phyloP scores from a whole-genome alignment of 495 filamentous ascomycete genomes.

The Talaromyces nanjingensis region DNA sequence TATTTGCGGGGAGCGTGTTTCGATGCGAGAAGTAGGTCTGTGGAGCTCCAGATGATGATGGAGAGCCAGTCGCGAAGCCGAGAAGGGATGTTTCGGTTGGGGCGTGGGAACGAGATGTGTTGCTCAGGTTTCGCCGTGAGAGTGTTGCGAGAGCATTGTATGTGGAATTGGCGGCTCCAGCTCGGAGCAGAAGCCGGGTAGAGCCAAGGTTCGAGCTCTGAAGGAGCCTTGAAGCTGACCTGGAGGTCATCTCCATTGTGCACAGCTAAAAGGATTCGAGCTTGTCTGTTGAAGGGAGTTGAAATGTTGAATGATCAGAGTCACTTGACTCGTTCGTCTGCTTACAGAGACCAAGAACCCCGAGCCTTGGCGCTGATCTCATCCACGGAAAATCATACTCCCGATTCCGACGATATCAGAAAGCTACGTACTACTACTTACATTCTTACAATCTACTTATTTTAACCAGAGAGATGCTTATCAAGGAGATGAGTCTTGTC shows the following conservation, averaged over 20 bases:
- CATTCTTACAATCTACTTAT: background rate
- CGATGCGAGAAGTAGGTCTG: constrained; percentile 54
- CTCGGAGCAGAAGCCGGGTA: constrained; percentile 14
- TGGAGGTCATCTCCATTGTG: constrained; percentile 37
- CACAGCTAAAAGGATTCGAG: background rate
- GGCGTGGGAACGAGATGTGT: constrained; percentile 22
- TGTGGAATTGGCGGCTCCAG: background rate
- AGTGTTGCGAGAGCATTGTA: constrained; percentile 19
- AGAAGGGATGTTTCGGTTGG: constrained; percentile 28
- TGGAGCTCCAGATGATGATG: constrained; percentile 19
- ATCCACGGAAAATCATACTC: background rate
- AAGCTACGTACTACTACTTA: no score
- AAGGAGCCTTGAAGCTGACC: constrained; percentile 31
- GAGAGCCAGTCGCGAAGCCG: constrained; percentile 15
- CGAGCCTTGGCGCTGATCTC: background rate
- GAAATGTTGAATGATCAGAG: background rate
- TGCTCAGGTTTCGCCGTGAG: constrained; percentile 27
- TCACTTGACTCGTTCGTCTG: background rate
- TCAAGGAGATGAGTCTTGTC: constrained; percentile 4
- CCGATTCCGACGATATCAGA: background rate
- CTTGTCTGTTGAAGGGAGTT: background rate
- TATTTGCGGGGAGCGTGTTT: constrained; percentile 75
- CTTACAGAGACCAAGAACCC: background rate
- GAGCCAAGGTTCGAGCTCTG: constrained; percentile 15
- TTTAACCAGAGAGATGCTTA: background rate